Conservation (phyloP, 2,329 filamentous ascomycete species). For the Dactylellina drechsleri region DNA sequence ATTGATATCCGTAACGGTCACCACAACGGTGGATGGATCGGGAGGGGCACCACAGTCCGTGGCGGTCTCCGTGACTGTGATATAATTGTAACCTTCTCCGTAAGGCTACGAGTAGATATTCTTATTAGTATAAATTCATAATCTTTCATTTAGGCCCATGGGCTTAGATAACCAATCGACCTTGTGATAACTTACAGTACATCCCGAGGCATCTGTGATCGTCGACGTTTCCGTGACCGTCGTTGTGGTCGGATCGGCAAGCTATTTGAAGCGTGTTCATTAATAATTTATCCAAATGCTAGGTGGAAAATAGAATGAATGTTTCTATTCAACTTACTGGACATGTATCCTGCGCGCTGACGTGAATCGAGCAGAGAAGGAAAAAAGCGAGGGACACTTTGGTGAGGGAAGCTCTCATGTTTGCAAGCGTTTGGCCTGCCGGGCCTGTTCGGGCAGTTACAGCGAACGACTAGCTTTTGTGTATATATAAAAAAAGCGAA, state of each 20-base stretch:
- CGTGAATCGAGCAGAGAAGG: slow-evolving; percentile 11
- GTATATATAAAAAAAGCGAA: slow-evolving; percentile 48
- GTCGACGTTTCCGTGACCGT: neutral
- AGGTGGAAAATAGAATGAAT: neutral
- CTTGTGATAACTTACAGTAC: neutral
- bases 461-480: slow-evolving; percentile 48
- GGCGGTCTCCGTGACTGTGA: slow-evolving; percentile 3
- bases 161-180: too few relatives aligned
- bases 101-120: neutral
- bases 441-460: slow-evolving; percentile 38
- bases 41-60: slow-evolving; percentile 8
- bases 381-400: slow-evolving; percentile 44
- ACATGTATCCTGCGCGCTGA: slow-evolving; percentile 22
- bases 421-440: slow-evolving; percentile 38
- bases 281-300: neutral
- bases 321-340: slow-evolving; percentile 22
- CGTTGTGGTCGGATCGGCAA: neutral
- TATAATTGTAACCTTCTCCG: neutral
- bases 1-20: neutral
- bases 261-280: neutral
- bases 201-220: neutral
- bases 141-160: neutral
- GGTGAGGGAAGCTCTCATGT: slow-evolving; percentile 39
- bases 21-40: neutral
- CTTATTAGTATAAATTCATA: neutral